Evolutionary conservation across 2,329 filamentous ascomycete species (phyloP), one percentile per base, ranked within the genome.

Genomic region (Alternaria arborescens): DNA sequence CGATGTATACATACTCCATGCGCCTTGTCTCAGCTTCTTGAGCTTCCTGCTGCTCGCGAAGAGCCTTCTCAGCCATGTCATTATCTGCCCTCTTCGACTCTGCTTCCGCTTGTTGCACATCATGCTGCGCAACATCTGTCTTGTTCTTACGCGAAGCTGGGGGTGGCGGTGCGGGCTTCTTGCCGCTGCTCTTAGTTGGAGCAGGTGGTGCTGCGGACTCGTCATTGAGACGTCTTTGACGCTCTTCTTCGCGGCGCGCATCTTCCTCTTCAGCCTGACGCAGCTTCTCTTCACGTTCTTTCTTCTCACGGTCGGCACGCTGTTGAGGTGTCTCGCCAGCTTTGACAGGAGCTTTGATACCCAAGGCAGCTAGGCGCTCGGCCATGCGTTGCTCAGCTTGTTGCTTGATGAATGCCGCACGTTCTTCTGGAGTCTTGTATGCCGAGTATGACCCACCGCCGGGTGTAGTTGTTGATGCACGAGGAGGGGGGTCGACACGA

Each of bases 311-410:
- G 75, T 98, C 95, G 60, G 91, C 87, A 62, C 93, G 88, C 80
- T 99, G 94, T 58, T 91, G 87, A 34, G 93, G 82, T 30, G 89
- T 91, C 81, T 99, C 95, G 3, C 90, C 89, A 40, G 89, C 82
- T 75, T 96, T 96, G 18, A 85, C 84, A 6, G 92, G 90, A 30
- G 93, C 89, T 78, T 93, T 97, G 75, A 99, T 91, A 36, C 95
- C 95, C 62, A 98, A 87, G 47, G 94, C 94, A 61, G 95, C 95
- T 72, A 99, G 87, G 61, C 95, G 90, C 79, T 98, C 95, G 36
- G 95, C 94, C 91, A 99, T 98, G 61, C 94, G 92, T 76, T 94
- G 92, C 78, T 98, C 94, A 8, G 95, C 96, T 77, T 97, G 94
- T 78, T 97, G 94, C 77, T 96, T 97, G 75, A 98, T 97, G 73